These are phyloP conservation scores for Vanilla planifolia DNA, from an alignment of 106 monocot species.

Conservation along the genomic window DNA sequence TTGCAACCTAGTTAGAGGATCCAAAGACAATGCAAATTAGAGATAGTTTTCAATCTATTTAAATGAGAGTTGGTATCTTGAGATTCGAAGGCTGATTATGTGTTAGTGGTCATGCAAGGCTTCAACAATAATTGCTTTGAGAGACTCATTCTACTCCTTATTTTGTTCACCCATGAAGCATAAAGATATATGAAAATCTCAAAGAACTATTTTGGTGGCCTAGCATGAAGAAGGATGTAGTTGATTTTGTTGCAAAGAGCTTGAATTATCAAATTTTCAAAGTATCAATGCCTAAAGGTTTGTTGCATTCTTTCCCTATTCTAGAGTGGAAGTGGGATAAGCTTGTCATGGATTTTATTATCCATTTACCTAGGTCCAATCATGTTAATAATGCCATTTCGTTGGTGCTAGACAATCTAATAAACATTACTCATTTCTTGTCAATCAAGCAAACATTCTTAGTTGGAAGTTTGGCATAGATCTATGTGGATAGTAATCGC, in stretches of 20 bases:
- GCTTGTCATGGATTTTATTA: not conserved
- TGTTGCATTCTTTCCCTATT: not conserved
- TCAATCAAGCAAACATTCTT: not conserved
- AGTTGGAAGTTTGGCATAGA: not conserved
- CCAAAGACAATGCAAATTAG: not conserved
- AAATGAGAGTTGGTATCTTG: not conserved
- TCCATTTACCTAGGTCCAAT: not conserved
- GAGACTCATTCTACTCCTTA: not conserved
- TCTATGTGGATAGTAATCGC: not conserved
- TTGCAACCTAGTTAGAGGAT: not conserved
- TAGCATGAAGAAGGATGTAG: not conserved
- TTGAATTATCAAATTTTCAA: not conserved
- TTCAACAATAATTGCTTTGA: not conserved
- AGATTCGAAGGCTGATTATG: not conserved
- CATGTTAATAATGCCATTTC: not conserved
- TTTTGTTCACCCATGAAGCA: not conserved
- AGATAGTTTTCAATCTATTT: not conserved
- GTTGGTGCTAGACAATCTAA: not conserved
- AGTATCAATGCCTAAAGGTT: not conserved
- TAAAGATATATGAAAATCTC: not conserved
- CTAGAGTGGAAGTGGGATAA: not conserved
- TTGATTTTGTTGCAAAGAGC: not conserved
- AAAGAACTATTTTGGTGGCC: not conserved
- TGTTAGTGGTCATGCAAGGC: not conserved
- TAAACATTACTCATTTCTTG: not conserved